Evolutionary conservation across 805 yeast genomes (phyloP), one percentile per base, ranked within the genome.

Genomic region (Zygotorulaspora chibaensis): DNA sequence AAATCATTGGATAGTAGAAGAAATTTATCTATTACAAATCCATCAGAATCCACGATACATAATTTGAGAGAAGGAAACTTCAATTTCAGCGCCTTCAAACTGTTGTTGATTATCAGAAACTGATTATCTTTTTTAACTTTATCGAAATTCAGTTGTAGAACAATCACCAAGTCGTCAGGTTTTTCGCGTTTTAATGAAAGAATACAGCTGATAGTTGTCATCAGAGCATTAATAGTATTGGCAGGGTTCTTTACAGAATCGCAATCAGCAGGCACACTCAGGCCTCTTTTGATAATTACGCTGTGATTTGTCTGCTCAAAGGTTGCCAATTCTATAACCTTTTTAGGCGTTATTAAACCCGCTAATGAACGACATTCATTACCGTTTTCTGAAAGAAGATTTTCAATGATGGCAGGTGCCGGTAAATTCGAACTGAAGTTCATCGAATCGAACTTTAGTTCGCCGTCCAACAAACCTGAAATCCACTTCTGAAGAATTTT

Each of bases 401-500:
- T 46, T 15, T 43, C 47, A 10, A 52, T 45, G 2, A 55, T 46
- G 4, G 55, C 52, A 2, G 61, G 61, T 8, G 52, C 13, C n/a
- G 58, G 56, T 26, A 68, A 41, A 1, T 69, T 63, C 1, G 69
- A 65, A 2, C 70, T 63, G 20, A 70, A 48, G 38, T 55, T 58
- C 7, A 42, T 31, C 3, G 62, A 58, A 43, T 61, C 51, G 42
- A 69, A 67, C 7, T 48, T 45, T 12, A 68, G 51, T 3, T 63
- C 66, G 38, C 50, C 47, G 43, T 70, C 67, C 34, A 71, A 59
- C 8, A 71, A 41, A 0, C 66, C 74, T 1, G 73, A 61, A 11
- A 69, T 64, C 75, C 75, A 71, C 54, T 70, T 70, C 52, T 70
- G 67, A 29, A 69, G 51, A 6, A 66, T 56, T 36, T 59, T 56